Base-by-base conservation (phyloP, 768 basidiomycete genomes). In the Rhodosporidiobolus odoratus region DNA sequence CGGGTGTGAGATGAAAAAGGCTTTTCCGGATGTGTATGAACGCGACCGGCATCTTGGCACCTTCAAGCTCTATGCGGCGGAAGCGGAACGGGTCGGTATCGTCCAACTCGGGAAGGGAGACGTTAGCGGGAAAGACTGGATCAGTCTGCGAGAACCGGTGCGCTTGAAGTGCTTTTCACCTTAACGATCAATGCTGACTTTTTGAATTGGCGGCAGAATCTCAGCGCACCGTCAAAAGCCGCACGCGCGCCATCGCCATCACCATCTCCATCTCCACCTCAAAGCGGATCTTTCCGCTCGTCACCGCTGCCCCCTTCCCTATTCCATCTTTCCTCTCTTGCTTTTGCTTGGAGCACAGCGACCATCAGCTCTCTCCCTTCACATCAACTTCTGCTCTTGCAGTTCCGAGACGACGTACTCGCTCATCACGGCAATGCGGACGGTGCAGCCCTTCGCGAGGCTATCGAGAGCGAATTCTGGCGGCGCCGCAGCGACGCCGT, bases 391-490 rank as follows among this genome's bases (percentile, higher is more conserved):
- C 25, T 64, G 4, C 63, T 64, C 9, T 41, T 64, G 17, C 63
- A 64, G 34, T 64, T 45, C 54, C 53, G 54, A 21, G 32, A 57
- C 7, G 52, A 43, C 4, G 8, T 45, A 1, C 41, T 12, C 1
- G 23, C 3, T 12, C 4, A 27, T 4, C 5, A 2, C 7, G 8
- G 21, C 3, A 37, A 38, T 30, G 23, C 9, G 16, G 30, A 34
- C 12, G 40, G 23, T 37, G 4, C 19, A 8, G 25, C 7, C 12
- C 57, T 41, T 15, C 1, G 9, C 1, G 4, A 3, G 1, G 50
- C 52, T 0, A n/a, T 64, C 32, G 53, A 64, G 43, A 32, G 23
- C 0, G 63, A 45, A 9, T 64, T 57, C 54, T 64, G 63, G 63
- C 34, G 54, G 4, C 34, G 63, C 3, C 34, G 63, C 0, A 21